A percentile compares a stretch with the other conserved stretches of the same genome.
These are phyloP conservation scores for Gracilaria domingensis DNA, from an alignment of 23 red algal genomes.

Conservation along the genomic window DNA sequence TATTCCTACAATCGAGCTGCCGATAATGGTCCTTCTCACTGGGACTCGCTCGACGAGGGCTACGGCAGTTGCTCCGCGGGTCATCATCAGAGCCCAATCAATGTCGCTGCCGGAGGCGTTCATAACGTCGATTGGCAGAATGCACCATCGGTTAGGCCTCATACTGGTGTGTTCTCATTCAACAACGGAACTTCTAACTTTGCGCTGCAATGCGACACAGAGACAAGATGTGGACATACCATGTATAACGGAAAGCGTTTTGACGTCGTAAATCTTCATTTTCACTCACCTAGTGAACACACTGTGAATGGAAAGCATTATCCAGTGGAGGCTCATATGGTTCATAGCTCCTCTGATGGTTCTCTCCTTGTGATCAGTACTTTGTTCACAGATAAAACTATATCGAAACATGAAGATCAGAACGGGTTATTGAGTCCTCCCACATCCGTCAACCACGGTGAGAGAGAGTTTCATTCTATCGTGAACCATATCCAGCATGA, in stretches of 20 bases:
- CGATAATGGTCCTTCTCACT: slow-evolving; percentile 33
- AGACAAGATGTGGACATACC: neutral
- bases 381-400: neutral
- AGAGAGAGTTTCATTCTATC: neutral
- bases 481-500: neutral
- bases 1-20: slow-evolving; percentile 36
- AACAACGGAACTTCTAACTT: slow-evolving; percentile 15
- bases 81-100: slow-evolving; percentile 28
- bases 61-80: neutral
- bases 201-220: slow-evolving; percentile 11
- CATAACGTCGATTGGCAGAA: no score
- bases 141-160: neutral
- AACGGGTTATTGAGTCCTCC: neutral
- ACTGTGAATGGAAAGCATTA: slow-evolving; percentile 38
- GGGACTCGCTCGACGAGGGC: slow-evolving; percentile 3
- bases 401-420: neutral
- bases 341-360: slow-evolving; percentile 23
- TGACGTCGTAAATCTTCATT: slow-evolving; percentile 34
- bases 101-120: neutral
- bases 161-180: neutral
- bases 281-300: slow-evolving; percentile 57
- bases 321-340: slow-evolving; percentile 55
- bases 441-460: neutral
- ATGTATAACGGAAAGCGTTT: slow-evolving; percentile 31
- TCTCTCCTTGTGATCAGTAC: slow-evolving; percentile 25